phyloP scores from a whole-genome alignment of 176 grass and related monocot species.

The Rhynchospora tenuis region DNA sequence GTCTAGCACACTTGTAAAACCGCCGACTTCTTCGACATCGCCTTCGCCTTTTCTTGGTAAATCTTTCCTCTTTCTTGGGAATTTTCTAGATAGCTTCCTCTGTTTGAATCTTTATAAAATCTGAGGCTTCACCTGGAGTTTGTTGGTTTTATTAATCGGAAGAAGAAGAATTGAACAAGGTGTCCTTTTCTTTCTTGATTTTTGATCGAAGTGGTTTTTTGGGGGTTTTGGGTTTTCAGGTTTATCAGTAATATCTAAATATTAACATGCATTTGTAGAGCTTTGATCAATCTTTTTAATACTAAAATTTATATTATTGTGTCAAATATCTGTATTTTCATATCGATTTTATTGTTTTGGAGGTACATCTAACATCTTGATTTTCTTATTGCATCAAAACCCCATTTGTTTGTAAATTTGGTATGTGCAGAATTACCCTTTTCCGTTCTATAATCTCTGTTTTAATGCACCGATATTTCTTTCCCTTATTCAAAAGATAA shows the following conservation, averaged over 20 bases:
- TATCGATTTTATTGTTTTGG: background rate
- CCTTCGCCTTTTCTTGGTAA: background rate
- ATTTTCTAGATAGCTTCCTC: conserved; percentile 10
- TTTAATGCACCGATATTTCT: conserved; percentile 11
- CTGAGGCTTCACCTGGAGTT: background rate
- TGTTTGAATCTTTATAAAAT: background rate
- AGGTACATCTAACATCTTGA: background rate
- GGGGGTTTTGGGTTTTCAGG: conserved; percentile 36
- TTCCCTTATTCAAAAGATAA: background rate
- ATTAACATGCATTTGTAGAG: conserved; percentile 11
- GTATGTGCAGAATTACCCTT: background rate
- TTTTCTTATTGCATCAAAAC: background rate
- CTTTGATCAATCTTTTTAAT: background rate
- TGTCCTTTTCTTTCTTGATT: conserved; percentile 5
- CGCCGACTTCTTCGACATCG: conserved; percentile 20
- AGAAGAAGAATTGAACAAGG: background rate
- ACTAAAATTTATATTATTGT: background rate
- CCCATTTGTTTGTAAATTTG: background rate
- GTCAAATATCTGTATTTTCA: background rate
- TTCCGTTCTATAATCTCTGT: conserved; percentile 2
- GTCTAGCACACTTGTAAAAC: conserved; percentile 24
- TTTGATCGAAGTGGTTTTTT: conserved; percentile 41
- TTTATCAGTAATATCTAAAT: background rate
- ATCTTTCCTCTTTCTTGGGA: conserved; percentile 10
- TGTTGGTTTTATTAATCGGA: conserved; percentile 13